Conservation (phyloP, 2,329 filamentous ascomycete species). For the Exophiala calicioides region DNA sequence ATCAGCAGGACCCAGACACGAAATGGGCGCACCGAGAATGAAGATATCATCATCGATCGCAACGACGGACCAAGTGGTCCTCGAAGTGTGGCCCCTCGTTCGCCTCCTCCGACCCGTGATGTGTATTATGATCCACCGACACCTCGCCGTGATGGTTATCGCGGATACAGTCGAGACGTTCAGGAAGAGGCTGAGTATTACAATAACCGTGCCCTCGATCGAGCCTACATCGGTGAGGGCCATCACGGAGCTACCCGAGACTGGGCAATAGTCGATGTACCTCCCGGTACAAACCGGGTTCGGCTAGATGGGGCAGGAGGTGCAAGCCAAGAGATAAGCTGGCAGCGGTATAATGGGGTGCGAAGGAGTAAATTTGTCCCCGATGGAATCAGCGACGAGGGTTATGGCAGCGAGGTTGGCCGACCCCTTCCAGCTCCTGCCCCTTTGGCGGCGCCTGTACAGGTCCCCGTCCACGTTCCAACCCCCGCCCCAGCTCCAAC, state of each 20-base stretch:
- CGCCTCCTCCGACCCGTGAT: slow-evolving; percentile 28
- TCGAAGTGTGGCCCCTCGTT: slow-evolving; percentile 38
- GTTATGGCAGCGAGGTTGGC: slow-evolving; percentile 57
- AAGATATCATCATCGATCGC: slow-evolving; percentile 63
- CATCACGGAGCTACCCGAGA: slow-evolving; percentile 71
- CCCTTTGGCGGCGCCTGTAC: too few species aligned
- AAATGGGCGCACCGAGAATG: slow-evolving; percentile 58
- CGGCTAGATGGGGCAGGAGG: slow-evolving; percentile 77
- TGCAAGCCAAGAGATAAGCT: slow-evolving; percentile 73
- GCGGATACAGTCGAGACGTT: slow-evolving; percentile 51
- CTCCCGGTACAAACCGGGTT: slow-evolving; percentile 79
- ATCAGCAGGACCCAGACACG: slow-evolving; percentile 51
- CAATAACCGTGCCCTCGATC: slow-evolving; percentile 67
- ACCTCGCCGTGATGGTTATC: slow-evolving; percentile 40
- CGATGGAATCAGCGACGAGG: slow-evolving; percentile 56
- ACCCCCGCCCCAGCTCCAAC: slow-evolving; percentile 33
- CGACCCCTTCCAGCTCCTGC: slow-evolving; percentile 36
- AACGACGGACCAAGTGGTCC: slow-evolving; percentile 46
- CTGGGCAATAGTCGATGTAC: slow-evolving; percentile 82
- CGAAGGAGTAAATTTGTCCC: slow-evolving; percentile 72
- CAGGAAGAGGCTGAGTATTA: slow-evolving; percentile 61
- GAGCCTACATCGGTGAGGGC: slow-evolving; percentile 71
- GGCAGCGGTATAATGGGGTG: slow-evolving; percentile 77
- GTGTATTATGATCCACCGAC: slow-evolving; percentile 30
- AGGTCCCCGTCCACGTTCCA: not conserved